Evolutionary conservation across 1,284 basidiomycete species (phyloP), one percentile per base, ranked within the genome.

Genomic region (Irpex sp.): DNA sequence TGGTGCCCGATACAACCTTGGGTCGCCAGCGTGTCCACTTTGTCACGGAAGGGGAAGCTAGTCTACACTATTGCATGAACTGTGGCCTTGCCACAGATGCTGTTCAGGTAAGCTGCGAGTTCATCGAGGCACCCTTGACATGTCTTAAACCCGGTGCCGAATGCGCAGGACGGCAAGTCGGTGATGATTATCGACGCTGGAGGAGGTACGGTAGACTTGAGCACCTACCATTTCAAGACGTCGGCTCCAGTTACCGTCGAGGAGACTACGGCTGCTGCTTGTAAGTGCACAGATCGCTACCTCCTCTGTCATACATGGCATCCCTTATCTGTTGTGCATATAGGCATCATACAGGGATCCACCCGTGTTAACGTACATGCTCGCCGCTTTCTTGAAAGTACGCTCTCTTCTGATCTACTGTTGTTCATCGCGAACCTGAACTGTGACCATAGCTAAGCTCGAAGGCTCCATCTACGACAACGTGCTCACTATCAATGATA

Each of bases 161-260:
- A 34, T 52, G 60, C 11, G 7, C 61, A 47, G 57, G 60, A 71
- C 6, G 75, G 77, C 2, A 72, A 79, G n/a, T 81, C 80, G 0
- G 75, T 86, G 4, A 74, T 84, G 26, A 77, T 88, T 26, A 79
- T 87, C 17, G 85, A 86, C 67, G 84, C 83, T 0, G 85, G 85
- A 2, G 84, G 85, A 54, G 85, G 85, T 0, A 86, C 83, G 0
- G 71, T 86, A 5, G 85, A 86, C 60, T 70, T 86, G 55, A 84
- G 82, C 65, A 77, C 82, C 6, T 85, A 85, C 66, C 73, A 68
- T 65, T 62, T 77, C 68, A 65, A 70, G 0, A 66, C 69, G 0
- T 62, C 65, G 15, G 21, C 64, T 1, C 64, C 72, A 2, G 11
- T 71, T 17, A 38, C 59, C 57, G 70, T 81, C 3, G 75, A 81